Percentiles rank a stretch among this genome's conserved stretches.
Evolutionary conservation across 2,329 filamentous ascomycete species (phyloP).

Genomic region (Tolypocladium pustulatum): DNA sequence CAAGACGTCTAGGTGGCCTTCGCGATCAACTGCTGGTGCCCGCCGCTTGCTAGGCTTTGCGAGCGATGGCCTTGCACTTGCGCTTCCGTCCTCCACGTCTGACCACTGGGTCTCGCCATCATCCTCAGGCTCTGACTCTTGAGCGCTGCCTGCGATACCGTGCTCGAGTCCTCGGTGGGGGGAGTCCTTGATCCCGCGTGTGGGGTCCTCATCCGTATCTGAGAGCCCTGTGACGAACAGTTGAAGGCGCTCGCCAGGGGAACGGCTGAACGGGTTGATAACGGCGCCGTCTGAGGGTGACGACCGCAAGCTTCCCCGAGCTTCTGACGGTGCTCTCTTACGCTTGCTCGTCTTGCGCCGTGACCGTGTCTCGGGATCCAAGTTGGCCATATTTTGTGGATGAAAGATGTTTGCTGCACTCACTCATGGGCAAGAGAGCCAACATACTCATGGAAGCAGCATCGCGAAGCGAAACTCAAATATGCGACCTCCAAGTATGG

Average conservation of each 20-base stretch:
- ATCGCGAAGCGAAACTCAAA: background rate
- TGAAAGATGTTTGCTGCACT: background rate
- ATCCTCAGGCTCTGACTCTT: background rate
- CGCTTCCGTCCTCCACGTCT: conserved; percentile 32
- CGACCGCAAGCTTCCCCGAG: background rate
- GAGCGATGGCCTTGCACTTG: background rate
- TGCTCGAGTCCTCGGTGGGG: conserved; percentile 33
- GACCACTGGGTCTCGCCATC: background rate
- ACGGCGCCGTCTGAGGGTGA: conserved; percentile 25
- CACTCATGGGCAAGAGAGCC: background rate
- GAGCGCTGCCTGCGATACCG: background rate
- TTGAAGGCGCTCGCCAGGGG: conserved; percentile 39
- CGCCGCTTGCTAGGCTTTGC: conserved; percentile 14
- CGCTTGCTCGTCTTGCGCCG: background rate
- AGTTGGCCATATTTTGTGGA: background rate
- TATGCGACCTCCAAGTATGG: background rate
- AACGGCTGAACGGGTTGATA: conserved; percentile 47
- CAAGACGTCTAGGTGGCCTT: conserved; percentile 52
- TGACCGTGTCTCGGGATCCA: background rate
- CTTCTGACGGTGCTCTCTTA: background rate
- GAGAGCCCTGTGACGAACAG: conserved; percentile 42
- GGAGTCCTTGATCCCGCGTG: conserved; percentile 32
- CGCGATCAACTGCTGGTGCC: conserved; percentile 3
- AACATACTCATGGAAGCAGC: background rate
- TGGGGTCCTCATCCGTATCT: conserved; percentile 31